Evolutionary conservation across 139 green algal species (phyloP), one percentile per base, ranked within the genome.

Genomic region (Mesostigma viride): DNA sequence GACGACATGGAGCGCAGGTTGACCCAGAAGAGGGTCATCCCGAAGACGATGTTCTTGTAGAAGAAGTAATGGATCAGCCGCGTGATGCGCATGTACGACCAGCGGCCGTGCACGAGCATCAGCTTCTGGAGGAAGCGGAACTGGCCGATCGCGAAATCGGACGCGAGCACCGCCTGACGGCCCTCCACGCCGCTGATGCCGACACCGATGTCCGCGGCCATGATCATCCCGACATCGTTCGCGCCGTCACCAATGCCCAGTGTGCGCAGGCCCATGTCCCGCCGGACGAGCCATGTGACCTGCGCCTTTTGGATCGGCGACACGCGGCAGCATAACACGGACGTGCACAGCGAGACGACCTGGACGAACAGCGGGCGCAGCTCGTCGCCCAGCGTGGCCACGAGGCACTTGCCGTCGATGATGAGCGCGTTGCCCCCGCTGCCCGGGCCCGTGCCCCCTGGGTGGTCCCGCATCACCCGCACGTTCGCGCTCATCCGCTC

Each of bases 221-320:
- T 83, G 67, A 96, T 95, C 93, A 99, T 99, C 67, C 88, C 89
- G 47, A 99, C 93, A 69, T 99, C 93, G 65, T 99, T 99, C 34
- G 93, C 93, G 47, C 92, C 92, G 68, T 98, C 92, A 0, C 92
- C 92, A 30, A 98, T 96, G 65, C 82, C 86, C 33, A 99, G 84
- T 64, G 94, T 97, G 8, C 88, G 83, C 1, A 65, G 35, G 11
- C 75, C 81, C 48, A 78, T 80, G 2, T 33, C 65, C 20, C 78
- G 64, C 69, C 85, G 84, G 24, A 94, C 87, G 62, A 92, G 76
- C 61, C 78, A 79, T 1, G 82, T 85, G 51, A 78, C 56, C 71
- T 75, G 59, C 8, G 71, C 79, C 59, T 86, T 86, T 34, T 86
- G 81, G 22, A 79, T 62, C n/a, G 81, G 81, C 3, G 72, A 82